phyloP scores from a whole-genome alignment of 2,329 filamentous ascomycete genomes.

The Colletotrichum sp. region DNA sequence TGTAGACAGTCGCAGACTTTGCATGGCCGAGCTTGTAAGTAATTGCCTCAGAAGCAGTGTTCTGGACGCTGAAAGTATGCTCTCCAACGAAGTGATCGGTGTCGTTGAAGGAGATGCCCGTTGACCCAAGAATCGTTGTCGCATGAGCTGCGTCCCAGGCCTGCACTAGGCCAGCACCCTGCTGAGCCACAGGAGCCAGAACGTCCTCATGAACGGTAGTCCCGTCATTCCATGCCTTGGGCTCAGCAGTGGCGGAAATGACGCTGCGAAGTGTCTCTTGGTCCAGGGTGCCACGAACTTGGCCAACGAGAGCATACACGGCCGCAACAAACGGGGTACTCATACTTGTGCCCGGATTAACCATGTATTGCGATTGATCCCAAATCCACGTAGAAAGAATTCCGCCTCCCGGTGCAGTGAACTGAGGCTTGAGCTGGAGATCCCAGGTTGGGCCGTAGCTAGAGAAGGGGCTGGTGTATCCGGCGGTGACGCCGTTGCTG shows the following conservation, averaged over 20 bases:
- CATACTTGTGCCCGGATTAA: conserved; percentile 61
- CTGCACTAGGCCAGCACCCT: conserved; percentile 47
- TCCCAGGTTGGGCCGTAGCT: conserved; percentile 55
- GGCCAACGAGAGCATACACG: conserved; percentile 35
- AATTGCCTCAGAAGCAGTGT: conserved; percentile 37
- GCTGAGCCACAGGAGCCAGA: conserved; percentile 42
- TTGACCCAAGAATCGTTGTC: conserved; percentile 38
- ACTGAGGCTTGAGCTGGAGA: conserved; percentile 51
- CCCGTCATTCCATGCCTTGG: conserved; percentile 34
- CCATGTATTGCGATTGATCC: conserved; percentile 45
- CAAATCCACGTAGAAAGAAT: conserved; percentile 58
- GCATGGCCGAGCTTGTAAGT: conserved; percentile 43
- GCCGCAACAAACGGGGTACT: conserved; percentile 52
- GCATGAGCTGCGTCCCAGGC: conserved; percentile 44
- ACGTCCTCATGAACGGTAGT: conserved; percentile 2
- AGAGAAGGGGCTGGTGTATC: conserved; percentile 40
- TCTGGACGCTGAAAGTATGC: conserved; percentile 43
- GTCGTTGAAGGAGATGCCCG: conserved; percentile 49
- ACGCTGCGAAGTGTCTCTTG: conserved; percentile 28
- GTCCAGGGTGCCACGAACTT: conserved; percentile 30
- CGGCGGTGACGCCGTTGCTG: conserved; percentile 31
- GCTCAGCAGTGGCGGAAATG: conserved; percentile 35
- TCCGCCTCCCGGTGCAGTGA: conserved; percentile 51
- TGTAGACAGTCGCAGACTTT: conserved; percentile 42
- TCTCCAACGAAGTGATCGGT: conserved; percentile 40